A percentile compares a stretch with the other conserved stretches of the same genome.
Conservation (phyloP, 192 early-diverging fungal species). For the Chytriomyces hyalinus region DNA sequence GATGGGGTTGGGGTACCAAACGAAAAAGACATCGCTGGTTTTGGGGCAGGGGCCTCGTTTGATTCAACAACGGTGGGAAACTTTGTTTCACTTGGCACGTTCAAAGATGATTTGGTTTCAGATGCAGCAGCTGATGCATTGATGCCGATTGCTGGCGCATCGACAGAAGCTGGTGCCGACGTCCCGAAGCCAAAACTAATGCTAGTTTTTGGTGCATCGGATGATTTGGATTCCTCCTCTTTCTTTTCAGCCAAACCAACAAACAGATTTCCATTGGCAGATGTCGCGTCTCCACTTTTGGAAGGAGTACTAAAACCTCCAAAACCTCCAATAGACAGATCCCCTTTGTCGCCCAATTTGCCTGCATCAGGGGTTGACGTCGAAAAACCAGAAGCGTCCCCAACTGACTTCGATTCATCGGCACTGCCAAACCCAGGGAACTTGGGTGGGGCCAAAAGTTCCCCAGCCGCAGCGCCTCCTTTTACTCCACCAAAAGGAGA, state of each 20-base stretch:
- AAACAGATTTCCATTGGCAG: background rate
- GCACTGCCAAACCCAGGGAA: slow-evolving; percentile 1
- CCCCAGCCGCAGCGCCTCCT: background rate
- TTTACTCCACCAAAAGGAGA: background rate
- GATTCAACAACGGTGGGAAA: too few relatives aligned
- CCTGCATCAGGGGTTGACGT: background rate
- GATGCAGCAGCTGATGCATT: too few relatives aligned
- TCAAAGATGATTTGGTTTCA: too few relatives aligned
- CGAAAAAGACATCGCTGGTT: too few relatives aligned
- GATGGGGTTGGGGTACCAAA: too few relatives aligned
- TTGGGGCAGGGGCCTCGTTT: too few relatives aligned
- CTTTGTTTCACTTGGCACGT: too few relatives aligned
- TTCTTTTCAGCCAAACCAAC: background rate
- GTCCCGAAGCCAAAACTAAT: too few relatives aligned
- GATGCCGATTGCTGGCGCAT: too few relatives aligned
- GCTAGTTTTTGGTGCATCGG: too few relatives aligned
- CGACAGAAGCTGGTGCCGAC: too few relatives aligned
- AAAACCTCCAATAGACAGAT: background rate
- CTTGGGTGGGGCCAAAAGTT: background rate
- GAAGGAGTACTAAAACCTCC: background rate
- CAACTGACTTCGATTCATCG: background rate
- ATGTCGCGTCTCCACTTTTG: background rate
- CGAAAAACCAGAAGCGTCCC: background rate
- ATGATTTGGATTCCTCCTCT: background rate
- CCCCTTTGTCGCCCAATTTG: background rate